phyloP scores from a whole-genome alignment of 495 filamentous ascomycete genomes.

The Rusavskia elegans region DNA sequence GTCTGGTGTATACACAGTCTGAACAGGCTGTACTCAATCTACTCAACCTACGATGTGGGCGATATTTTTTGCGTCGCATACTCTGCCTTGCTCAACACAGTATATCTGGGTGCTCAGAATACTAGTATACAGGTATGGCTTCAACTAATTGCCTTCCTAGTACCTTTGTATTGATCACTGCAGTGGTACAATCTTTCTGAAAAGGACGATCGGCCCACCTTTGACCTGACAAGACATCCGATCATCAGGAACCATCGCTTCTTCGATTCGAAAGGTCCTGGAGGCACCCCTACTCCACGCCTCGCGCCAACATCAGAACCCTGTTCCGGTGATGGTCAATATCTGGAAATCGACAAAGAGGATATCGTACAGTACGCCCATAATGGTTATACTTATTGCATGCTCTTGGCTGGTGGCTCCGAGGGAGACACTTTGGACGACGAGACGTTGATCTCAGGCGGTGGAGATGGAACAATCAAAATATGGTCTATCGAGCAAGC shows the following conservation, averaged over 20 bases:
- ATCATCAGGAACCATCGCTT: slow-evolving; percentile 76
- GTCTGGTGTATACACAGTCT: slow-evolving; percentile 51
- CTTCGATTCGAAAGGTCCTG: slow-evolving; percentile 80
- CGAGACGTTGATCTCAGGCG: slow-evolving; percentile 75
- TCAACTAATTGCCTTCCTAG: slow-evolving; percentile 30
- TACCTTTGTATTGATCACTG: slow-evolving; percentile 13
- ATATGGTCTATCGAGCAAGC: slow-evolving; percentile 57
- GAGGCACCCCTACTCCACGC: slow-evolving; percentile 60
- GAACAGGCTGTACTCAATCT: slow-evolving; percentile 67
- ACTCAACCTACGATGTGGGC: slow-evolving; percentile 86
- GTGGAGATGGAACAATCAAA: slow-evolving; percentile 86
- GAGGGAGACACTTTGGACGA: slow-evolving; percentile 47
- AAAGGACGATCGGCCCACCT: slow-evolving; percentile 36
- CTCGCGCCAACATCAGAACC: slow-evolving; percentile 17
- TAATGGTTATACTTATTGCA: slow-evolving; percentile 89
- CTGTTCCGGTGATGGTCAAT: slow-evolving; percentile 36
- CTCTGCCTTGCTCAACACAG: slow-evolving; percentile 56
- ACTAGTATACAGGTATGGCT: slow-evolving; percentile 62
- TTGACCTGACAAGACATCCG: slow-evolving; percentile 54
- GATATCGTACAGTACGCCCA: slow-evolving; percentile 83
- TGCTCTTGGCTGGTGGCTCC: slow-evolving; percentile 60
- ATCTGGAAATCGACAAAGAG: slow-evolving; percentile 68
- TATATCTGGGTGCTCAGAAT: slow-evolving; percentile 89
- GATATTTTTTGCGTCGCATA: slow-evolving; percentile 90
- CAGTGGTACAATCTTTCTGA: slow-evolving; percentile 49